These are phyloP conservation scores for Psilocybe tampanensis DNA, from an alignment of 768 basidiomycete genomes.

Conservation along the genomic window DNA sequence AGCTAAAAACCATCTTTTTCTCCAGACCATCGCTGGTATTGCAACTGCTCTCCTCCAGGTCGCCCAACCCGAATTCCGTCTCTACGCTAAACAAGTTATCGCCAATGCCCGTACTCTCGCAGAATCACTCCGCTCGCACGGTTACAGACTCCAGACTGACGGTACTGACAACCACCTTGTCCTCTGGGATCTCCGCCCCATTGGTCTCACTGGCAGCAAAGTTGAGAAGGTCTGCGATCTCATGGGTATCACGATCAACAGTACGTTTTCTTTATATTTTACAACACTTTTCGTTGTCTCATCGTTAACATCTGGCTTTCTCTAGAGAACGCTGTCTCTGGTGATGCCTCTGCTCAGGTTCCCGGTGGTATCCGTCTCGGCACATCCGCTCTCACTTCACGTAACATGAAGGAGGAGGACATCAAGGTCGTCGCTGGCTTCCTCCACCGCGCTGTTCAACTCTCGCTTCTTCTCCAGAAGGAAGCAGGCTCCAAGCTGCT, in stretches of 20 bases:
- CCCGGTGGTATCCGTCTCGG: conserved; percentile 98
- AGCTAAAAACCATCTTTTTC: background rate
- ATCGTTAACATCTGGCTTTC: background rate
- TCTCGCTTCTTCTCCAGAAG: conserved; percentile 87
- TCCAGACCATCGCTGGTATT: conserved; percentile 89
- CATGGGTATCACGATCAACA: conserved; percentile 95
- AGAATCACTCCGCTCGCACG: conserved; percentile 66
- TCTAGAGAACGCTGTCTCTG: conserved; percentile 93
- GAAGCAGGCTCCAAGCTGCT: conserved; percentile 94
- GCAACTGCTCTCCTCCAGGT: conserved; percentile 94
- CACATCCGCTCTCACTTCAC: conserved; percentile 91
- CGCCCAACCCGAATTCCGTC: conserved; percentile 84
- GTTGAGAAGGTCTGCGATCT: conserved; percentile 98
- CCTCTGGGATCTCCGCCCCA: conserved; percentile 95
- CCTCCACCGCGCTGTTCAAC: conserved; percentile 93
- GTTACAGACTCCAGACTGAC: conserved; percentile 95
- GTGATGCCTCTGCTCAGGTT: conserved; percentile 92
- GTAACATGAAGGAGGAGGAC: conserved; percentile 88
- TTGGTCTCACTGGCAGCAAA: conserved; percentile 96
- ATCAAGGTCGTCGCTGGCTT: conserved; percentile 87
- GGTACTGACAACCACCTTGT: conserved; percentile 98
- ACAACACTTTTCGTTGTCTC: no score
- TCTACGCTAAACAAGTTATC: conserved; percentile 94
- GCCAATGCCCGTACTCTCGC: conserved; percentile 83
- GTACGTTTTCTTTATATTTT: conserved; percentile 44